phyloP scores from a whole-genome alignment of 495 filamentous ascomycete genomes.

The Durotheca rogersii region DNA sequence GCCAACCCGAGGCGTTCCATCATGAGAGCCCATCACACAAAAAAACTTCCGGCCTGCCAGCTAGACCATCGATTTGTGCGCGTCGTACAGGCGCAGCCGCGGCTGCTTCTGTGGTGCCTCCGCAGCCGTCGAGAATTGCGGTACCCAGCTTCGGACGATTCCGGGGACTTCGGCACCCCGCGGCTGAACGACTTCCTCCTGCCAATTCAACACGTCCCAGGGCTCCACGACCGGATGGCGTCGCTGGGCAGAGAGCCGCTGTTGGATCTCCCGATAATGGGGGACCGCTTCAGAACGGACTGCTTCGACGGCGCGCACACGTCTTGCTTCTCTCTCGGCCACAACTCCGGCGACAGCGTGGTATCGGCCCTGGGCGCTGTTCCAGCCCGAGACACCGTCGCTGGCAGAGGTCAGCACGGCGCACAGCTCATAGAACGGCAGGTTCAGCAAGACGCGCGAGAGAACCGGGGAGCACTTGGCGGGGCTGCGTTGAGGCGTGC shows the following conservation, averaged over 20 bases:
- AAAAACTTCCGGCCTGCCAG: constrained; percentile 6
- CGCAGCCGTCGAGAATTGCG: constrained; percentile 27
- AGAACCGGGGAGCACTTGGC: constrained; percentile 41
- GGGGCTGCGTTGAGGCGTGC: constrained; percentile 34
- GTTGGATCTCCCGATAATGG: constrained; percentile 27
- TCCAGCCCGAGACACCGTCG: constrained; percentile 48
- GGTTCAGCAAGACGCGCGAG: constrained; percentile 62
- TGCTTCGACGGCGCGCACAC: constrained; percentile 40
- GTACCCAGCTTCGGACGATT: constrained; percentile 37
- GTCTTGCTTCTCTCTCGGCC: constrained; percentile 58
- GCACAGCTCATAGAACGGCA: constrained; percentile 62
- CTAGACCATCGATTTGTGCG: constrained; percentile 36
- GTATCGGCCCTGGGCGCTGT: constrained; percentile 42
- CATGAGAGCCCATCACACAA: constrained; percentile 20
- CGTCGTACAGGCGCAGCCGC: constrained; percentile 18
- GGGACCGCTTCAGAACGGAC: constrained; percentile 31
- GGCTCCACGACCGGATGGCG: constrained; percentile 31
- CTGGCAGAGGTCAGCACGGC: constrained; percentile 53
- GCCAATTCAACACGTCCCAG: constrained; percentile 45
- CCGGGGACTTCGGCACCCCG: constrained; percentile 31
- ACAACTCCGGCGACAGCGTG: constrained; percentile 55
- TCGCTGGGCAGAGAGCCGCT: constrained; percentile 30
- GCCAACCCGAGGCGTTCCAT: constrained; percentile 17
- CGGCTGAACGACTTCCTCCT: constrained; percentile 41
- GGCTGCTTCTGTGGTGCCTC: constrained; percentile 19